Conservation (phyloP, 2,329 filamentous ascomycete genomes). For the Colletotrichum gigasporum region DNA sequence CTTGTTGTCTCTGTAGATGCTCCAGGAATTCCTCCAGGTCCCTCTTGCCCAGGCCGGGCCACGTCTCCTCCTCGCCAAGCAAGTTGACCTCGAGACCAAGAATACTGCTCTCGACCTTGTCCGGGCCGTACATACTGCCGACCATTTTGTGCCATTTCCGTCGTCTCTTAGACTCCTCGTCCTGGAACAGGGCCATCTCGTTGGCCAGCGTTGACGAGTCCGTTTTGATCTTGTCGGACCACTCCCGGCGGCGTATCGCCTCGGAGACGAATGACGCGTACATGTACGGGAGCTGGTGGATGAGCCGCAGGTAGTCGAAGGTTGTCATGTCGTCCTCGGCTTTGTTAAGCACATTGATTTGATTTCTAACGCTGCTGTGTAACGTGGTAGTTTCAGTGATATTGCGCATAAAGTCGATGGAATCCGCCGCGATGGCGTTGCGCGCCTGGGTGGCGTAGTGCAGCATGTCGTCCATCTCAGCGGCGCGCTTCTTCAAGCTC, state of each 20-base stretch:
- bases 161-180: constrained; percentile 89
- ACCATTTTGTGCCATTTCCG: constrained; percentile 91
- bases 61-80: constrained; percentile 79
- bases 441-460: constrained; percentile 70
- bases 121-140: constrained; percentile 75
- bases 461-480: constrained; percentile 70
- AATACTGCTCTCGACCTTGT: constrained; percentile 73
- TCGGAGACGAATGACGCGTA: constrained; percentile 92
- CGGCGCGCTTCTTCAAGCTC: constrained; percentile 62
- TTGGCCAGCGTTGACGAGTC: constrained; percentile 91
- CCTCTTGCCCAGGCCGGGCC: constrained; percentile 80
- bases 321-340: constrained; percentile 80
- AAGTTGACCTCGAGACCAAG: constrained; percentile 87
- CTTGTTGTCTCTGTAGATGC: constrained; percentile 70
- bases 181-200: constrained; percentile 90
- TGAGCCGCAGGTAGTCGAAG: constrained; percentile 81
- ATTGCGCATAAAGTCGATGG: constrained; percentile 79
- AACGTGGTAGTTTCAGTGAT: constrained; percentile 83
- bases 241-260: constrained; percentile 85
- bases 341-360: constrained; percentile 76
- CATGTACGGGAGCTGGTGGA: constrained; percentile 85
- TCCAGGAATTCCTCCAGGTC: constrained; percentile 81
- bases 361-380: constrained; percentile 76
- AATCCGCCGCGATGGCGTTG: constrained; percentile 72
- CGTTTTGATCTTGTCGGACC: constrained; percentile 88